Evolutionary conservation across 2,329 filamentous ascomycete genomes (phyloP).

Genomic region (Claviceps cyperi): DNA sequence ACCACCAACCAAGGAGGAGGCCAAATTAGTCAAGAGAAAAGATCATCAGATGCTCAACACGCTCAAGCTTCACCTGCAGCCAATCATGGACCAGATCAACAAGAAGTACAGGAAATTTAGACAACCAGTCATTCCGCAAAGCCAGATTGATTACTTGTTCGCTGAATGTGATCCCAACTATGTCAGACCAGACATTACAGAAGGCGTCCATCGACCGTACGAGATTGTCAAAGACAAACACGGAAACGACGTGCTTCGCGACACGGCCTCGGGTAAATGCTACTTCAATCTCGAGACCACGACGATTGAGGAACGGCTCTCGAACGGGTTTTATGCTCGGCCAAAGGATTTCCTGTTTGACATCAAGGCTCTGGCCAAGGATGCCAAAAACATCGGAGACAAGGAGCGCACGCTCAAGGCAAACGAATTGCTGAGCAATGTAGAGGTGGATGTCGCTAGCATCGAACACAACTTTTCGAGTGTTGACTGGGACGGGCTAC

Average conservation of each 20-base stretch:
- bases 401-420: conserved; percentile 71
- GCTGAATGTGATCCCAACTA: conserved; percentile 66
- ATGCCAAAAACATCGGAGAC: conserved; percentile 72
- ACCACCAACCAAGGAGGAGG: conserved; percentile 59
- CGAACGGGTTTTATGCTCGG: conserved; percentile 89
- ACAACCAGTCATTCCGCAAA: conserved; percentile 60
- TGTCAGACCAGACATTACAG: conserved; percentile 42
- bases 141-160: conserved; percentile 65
- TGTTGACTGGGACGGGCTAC: conserved; percentile 70
- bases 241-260: conserved; percentile 60
- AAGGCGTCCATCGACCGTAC: conserved; percentile 52
- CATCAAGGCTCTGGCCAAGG: conserved; percentile 70
- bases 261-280: conserved; percentile 66
- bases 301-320: conserved; percentile 89
- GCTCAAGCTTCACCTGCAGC: conserved; percentile 78
- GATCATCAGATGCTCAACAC: conserved; percentile 76
- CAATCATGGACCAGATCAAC: conserved; percentile 95
- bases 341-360: conserved; percentile 82
- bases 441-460: conserved; percentile 78
- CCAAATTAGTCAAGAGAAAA: conserved; percentile 63
- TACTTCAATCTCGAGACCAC: conserved; percentile 91
- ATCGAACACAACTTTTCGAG: conserved; percentile 55
- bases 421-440: conserved; percentile 82
- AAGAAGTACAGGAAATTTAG: conserved; percentile 79
- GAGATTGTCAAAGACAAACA: conserved; percentile 68